Evolutionary conservation across 805 yeast genomes (phyloP).

Genomic region (baker's yeast (Saccharomyces cerevisiae)): DNA sequence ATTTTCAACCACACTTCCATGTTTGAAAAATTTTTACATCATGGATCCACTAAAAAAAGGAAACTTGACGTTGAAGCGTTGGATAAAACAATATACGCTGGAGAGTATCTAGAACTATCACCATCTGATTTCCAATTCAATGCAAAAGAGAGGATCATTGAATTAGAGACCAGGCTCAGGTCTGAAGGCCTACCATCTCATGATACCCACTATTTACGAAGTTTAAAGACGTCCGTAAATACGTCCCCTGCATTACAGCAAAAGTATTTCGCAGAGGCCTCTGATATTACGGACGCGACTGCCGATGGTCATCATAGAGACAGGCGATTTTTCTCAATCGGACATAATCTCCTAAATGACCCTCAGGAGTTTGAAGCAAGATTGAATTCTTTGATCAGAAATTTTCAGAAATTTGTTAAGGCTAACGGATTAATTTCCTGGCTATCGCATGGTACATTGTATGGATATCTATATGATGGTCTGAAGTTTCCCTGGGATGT

Average conservation of each 20-base stretch:
- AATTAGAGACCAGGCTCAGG: constrained; percentile 17
- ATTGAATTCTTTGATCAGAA: constrained; percentile 41
- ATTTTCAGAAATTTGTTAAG: constrained; percentile 43
- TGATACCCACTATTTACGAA: constrained; percentile 28
- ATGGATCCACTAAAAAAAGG: constrained; percentile 5
- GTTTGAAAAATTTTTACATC: constrained; percentile 14
- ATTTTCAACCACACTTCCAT: constrained; percentile 16
- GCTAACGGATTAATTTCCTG: constrained; percentile 43
- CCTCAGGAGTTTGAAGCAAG: constrained; percentile 23
- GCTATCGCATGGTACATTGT: constrained; percentile 60
- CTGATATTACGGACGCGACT: constrained; percentile 14
- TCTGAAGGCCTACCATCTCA: constrained; percentile 18
- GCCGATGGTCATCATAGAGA: constrained; percentile 42
- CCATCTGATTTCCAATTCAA: constrained; percentile 26
- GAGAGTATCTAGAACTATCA: constrained; percentile 11
- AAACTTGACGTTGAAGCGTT: constrained; percentile 11
- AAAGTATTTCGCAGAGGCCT: constrained; percentile 33
- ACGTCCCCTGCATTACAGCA: constrained; percentile 29
- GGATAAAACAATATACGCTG: constrained; percentile 7
- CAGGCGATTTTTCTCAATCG: constrained; percentile 51
- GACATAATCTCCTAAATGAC: constrained; percentile 28
- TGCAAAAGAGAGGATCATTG: constrained; percentile 16
- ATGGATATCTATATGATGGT: constrained; percentile 62
- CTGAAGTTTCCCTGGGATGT: constrained; percentile 57
- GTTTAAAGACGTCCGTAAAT: constrained; percentile 29